Evolutionary conservation across 1,284 basidiomycete species (phyloP).

Genomic region (Pseudozyma thailandica): DNA sequence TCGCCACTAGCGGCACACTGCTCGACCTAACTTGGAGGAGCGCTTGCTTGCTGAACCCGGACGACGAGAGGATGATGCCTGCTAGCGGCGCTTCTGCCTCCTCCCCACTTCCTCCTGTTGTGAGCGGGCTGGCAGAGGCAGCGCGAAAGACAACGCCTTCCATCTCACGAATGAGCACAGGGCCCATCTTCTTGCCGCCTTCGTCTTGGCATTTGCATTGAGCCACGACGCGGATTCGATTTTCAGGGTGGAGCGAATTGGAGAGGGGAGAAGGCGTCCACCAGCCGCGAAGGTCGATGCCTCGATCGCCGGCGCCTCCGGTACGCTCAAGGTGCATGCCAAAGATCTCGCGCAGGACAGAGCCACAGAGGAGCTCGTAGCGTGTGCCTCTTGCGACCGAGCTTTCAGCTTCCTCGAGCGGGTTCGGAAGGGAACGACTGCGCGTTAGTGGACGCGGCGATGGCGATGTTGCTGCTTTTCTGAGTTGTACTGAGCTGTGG

Average conservation of each 20-base stretch:
- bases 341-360: conserved; percentile 75
- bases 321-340: conserved; percentile 80
- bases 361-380: conserved; percentile 79
- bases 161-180: conserved; percentile 83
- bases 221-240: conserved; percentile 77
- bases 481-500: background rate
- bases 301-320: conserved; percentile 84
- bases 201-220: conserved; percentile 81
- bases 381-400: conserved; percentile 75
- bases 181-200: conserved; percentile 80
- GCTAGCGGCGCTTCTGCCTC: conserved; percentile 5
- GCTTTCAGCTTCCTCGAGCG: conserved; percentile 19
- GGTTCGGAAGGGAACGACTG: background rate
- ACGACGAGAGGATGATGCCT: conserved; percentile 27
- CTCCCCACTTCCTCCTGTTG: background rate
- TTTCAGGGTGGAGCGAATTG: background rate
- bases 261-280: conserved; percentile 81
- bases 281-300: conserved; percentile 89
- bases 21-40: conserved; percentile 48
- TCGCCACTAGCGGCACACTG: conserved; percentile 35
- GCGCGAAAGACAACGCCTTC: conserved; percentile 70
- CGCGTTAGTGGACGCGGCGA: background rate
- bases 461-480: background rate
- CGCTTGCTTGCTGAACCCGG: conserved; percentile 56
- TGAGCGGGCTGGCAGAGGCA: background rate